Conservation (phyloP, 2,329 filamentous ascomycete genomes). For the Calonectria hawksworthii region DNA sequence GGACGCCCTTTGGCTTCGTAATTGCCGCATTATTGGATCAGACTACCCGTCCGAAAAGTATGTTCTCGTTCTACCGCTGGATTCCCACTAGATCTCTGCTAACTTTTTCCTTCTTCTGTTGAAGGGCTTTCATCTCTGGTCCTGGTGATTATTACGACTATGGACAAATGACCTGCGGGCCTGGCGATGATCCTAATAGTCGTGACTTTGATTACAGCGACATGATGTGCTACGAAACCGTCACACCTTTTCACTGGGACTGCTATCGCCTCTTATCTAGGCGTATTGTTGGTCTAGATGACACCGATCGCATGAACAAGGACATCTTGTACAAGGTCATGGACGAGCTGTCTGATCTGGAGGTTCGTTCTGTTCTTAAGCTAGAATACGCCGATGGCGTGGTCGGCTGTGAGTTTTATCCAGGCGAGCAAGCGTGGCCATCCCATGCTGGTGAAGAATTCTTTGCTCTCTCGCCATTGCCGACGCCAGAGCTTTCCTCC, state of each 20-base stretch:
- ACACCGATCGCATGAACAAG: background rate
- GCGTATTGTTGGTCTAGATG: background rate
- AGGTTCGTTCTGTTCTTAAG: too few species aligned
- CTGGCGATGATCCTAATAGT: background rate
- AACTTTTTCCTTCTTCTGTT: background rate
- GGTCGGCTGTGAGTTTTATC: background rate
- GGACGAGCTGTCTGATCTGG: background rate
- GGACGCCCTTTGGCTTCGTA: background rate
- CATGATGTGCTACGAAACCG: background rate
- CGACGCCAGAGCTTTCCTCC: background rate
- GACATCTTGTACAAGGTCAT: background rate
- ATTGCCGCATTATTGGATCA: background rate
- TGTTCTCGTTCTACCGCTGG: background rate
- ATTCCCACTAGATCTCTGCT: too few species aligned
- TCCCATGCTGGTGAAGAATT: background rate
- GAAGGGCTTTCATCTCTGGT: slow-evolving; percentile 2
- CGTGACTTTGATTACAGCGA: background rate
- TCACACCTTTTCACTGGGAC: slow-evolving; percentile 19
- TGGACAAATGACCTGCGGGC: background rate
- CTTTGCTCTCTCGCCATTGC: background rate
- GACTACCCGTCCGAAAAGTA: background rate
- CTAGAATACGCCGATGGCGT: background rate
- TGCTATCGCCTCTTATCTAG: background rate
- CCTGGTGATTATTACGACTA: background rate
- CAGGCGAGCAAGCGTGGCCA: slow-evolving; percentile 1